These are phyloP conservation scores for Wickerhamiella domercqiae DNA, from an alignment of 805 yeast species.

Conservation along the genomic window DNA sequence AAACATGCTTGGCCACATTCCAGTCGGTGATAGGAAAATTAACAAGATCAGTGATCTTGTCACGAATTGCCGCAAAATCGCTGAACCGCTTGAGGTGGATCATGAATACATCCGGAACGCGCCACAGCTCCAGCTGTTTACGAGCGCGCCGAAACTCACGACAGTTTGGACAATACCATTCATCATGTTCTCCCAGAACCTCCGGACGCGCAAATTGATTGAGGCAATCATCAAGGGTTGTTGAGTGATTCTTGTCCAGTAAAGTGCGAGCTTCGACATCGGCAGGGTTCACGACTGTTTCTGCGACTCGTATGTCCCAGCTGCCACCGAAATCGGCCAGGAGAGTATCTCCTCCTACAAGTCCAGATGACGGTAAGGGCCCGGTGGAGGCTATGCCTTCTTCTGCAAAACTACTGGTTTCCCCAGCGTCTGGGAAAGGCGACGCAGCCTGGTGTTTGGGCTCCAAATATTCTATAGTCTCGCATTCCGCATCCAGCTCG, in stretches of 20 bases:
- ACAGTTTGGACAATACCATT: constrained; percentile 90
- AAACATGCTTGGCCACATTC: constrained; percentile 49
- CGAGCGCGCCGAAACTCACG: constrained; percentile 82
- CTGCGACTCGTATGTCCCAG: not conserved
- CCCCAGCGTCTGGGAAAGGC: no score
- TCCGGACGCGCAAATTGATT: constrained; percentile 65
- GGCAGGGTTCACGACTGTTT: constrained; percentile 10
- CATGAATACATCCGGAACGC: constrained; percentile 79
- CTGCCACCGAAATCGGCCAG: constrained; percentile 8
- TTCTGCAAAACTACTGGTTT: no score
- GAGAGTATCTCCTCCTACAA: constrained; percentile 1
- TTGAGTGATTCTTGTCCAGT: constrained; percentile 22
- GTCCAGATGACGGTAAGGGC: no score
- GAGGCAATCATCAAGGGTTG: constrained; percentile 60
- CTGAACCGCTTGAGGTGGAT: constrained; percentile 86
- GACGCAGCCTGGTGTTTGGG: no score
- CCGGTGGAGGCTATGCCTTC: no score
- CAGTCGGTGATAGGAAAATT: constrained; percentile 76
- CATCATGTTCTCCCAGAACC: constrained; percentile 70
- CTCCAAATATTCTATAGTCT: no score
- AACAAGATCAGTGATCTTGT: constrained; percentile 72
- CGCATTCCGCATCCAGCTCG: no score
- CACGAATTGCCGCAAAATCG: constrained; percentile 69
- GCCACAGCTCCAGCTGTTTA: constrained; percentile 82
- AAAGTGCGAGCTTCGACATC: constrained; percentile 12